Evolutionary conservation across 2,329 filamentous ascomycete genomes (phyloP).

Genomic region (Westerdykella sp.): DNA sequence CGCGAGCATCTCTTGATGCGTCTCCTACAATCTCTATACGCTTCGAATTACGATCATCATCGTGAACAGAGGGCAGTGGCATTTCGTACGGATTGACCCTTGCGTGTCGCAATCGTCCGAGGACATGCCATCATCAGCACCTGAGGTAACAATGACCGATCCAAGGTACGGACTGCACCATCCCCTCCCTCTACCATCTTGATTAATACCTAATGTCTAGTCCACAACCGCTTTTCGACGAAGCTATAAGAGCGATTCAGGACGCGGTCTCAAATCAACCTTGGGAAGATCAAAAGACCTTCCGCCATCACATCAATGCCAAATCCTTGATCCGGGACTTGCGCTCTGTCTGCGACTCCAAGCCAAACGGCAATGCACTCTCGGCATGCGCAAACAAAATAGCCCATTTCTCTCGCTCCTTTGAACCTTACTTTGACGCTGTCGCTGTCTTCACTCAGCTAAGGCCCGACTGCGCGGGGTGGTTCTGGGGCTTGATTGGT

Average conservation of each 20-base stretch:
- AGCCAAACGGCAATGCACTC: conserved; percentile 8
- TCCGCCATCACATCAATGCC: conserved; percentile 10
- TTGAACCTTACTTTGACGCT: conserved; percentile 24
- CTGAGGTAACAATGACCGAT: conserved; percentile 22
- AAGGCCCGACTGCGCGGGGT: conserved; percentile 15
- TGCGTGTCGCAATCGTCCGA: conserved; percentile 16
- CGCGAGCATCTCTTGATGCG: conserved; percentile 9
- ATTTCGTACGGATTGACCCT: conserved; percentile 8
- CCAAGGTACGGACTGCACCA: conserved; percentile 15
- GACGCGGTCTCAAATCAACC: conserved; percentile 14
- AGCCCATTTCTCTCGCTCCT: conserved; percentile 14
- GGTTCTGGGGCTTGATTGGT: conserved; percentile 20
- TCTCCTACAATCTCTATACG: conserved; percentile 1
- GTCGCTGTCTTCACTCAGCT: conserved; percentile 14
- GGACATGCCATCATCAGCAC: conserved; percentile 15
- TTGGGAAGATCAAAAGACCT: conserved; percentile 11
- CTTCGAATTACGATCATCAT: conserved; percentile 5
- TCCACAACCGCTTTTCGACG: conserved; percentile 14
- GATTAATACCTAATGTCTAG: conserved; percentile 12
- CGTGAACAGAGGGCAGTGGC: too few species aligned
- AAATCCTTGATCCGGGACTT: conserved; percentile 17
- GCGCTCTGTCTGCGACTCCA: conserved; percentile 7
- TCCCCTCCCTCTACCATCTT: background rate
- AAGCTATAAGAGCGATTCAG: conserved; percentile 15
- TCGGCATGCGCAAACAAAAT: conserved; percentile 14